Percentiles rank a stretch among this genome's conserved stretches.
phyloP scores from a whole-genome alignment of 2,329 filamentous ascomycete species.

The Alternaria sp. region DNA sequence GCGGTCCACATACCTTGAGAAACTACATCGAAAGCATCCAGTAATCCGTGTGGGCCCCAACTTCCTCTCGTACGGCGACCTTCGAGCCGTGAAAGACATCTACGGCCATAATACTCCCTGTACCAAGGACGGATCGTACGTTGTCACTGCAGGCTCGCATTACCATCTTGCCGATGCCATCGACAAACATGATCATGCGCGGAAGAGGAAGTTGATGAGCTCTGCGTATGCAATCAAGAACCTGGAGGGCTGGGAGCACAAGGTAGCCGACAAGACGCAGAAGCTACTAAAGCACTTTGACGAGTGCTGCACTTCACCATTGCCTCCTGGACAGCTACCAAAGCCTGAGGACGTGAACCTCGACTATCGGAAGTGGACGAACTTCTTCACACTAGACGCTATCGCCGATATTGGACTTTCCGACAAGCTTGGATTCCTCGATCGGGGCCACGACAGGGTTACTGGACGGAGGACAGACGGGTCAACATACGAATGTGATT shows the following conservation, averaged over 20 bases:
- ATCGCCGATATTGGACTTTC: conserved; percentile 63
- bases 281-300: conserved; percentile 56
- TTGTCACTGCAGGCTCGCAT: conserved; percentile 55
- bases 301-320: conserved; percentile 48
- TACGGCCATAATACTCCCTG: conserved; percentile 60
- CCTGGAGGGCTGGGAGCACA: conserved; percentile 53
- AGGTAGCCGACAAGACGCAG: conserved; percentile 59
- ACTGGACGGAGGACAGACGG: conserved; percentile 56
- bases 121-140: conserved; percentile 58
- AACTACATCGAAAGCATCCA: conserved; percentile 57
- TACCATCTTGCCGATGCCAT: conserved; percentile 60
- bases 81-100: conserved; percentile 55
- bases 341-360: conserved; percentile 53
- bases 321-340: conserved; percentile 27
- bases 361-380: conserved; percentile 60
- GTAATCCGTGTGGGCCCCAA: conserved; percentile 47
- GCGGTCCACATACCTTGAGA: conserved; percentile 51
- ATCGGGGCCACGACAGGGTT: conserved; percentile 55
- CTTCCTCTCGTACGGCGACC: conserved; percentile 39
- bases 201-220: conserved; percentile 55
- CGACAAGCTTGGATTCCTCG: conserved; percentile 60
- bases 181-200: conserved; percentile 59
- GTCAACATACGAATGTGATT: conserved; percentile 53
- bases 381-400: conserved; percentile 64
- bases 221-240: conserved; percentile 3